Base-by-base conservation (phyloP, 2,329 filamentous ascomycete genomes). In the Colletotrichum liaoningense region DNA sequence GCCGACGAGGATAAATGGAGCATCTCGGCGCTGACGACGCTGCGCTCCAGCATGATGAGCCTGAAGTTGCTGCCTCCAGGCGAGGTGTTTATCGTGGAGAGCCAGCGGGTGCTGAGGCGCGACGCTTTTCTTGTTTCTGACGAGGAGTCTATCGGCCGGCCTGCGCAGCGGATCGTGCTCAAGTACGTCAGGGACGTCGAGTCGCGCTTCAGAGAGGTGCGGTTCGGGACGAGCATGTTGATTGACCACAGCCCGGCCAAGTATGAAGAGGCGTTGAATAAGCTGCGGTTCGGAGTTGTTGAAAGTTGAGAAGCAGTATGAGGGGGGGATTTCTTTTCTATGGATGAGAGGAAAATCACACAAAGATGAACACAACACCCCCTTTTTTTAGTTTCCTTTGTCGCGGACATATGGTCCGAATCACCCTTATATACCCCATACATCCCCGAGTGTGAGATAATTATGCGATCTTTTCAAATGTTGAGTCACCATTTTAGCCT, bases 11-110 rank as follows among this genome's bases (percentile, higher is more conserved):
- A 92, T 58, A 86, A 90, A 35, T 95, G 93, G 93, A 91, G 91
- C 0, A 91, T 91, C 79, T 88, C 91, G 0, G 89, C 92, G 1
- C 85, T 95, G 6, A 91, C 92, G 77, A 88, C 88, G 0, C 82
- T 95, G 19, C 87, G 93, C 2, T 89, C 89, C 3, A 90, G 88
- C 76, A 94, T 95, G 91, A 87, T 89, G 74, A 92, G 89, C 64
- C 85, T 88, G 38, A 95, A 95, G 78, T 86, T 95, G 2, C 83
- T 94, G 59, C 93, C 93, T 1, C 93, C 93, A 0, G 93, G 93
- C 1, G 93, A 95, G 79, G 92, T 95, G 0, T 95, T 95, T 78
- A 85, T 91, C 2, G 87, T 95, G 2, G 93, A 94, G 82, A 92
- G 88, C 28, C 91, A 90, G 79, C 86, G 87, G 9, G 93, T 94